Evolutionary conservation across 768 basidiomycete species (phyloP).

Genomic region (Lactifluus echinatus): DNA sequence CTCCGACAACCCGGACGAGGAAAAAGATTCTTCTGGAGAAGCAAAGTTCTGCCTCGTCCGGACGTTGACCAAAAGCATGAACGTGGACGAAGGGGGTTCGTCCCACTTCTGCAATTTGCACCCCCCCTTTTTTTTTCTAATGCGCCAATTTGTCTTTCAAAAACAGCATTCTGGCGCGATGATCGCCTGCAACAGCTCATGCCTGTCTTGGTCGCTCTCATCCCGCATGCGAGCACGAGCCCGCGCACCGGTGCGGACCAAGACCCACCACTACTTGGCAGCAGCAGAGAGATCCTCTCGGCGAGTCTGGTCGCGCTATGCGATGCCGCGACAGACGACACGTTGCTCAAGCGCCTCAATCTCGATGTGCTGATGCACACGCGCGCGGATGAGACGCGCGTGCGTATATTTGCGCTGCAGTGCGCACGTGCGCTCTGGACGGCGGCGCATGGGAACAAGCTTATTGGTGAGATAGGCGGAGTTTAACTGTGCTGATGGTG

Average conservation of each 20-base stretch:
- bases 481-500: neutral
- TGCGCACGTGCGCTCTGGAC: conserved; percentile 73
- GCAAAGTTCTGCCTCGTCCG: conserved; percentile 49
- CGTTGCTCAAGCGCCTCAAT: conserved; percentile 72
- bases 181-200: conserved; percentile 62
- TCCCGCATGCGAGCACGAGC: neutral
- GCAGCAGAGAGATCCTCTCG: conserved; percentile 28
- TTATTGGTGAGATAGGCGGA: conserved; percentile 54
- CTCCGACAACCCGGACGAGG: conserved; percentile 30
- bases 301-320: conserved; percentile 49
- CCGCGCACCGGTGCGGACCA: neutral
- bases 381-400: conserved; percentile 64
- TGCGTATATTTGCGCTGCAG: conserved; percentile 62
- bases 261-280: neutral
- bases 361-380: conserved; percentile 81
- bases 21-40: conserved; percentile 24
- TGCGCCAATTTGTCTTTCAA: neutral
- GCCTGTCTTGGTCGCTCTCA: conserved; percentile 21
- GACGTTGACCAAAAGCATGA: conserved; percentile 60
- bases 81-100: conserved; percentile 75
- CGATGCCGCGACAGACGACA: conserved; percentile 47
- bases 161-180: conserved; percentile 81
- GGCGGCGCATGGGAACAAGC: conserved; percentile 56
- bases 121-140: neutral
- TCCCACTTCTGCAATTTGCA: neutral